Percentiles rank a stretch among this genome's conserved stretches.
Conservation (phyloP, 2,329 filamentous ascomycete genomes). For the Purpureocillium takamizusanense region DNA sequence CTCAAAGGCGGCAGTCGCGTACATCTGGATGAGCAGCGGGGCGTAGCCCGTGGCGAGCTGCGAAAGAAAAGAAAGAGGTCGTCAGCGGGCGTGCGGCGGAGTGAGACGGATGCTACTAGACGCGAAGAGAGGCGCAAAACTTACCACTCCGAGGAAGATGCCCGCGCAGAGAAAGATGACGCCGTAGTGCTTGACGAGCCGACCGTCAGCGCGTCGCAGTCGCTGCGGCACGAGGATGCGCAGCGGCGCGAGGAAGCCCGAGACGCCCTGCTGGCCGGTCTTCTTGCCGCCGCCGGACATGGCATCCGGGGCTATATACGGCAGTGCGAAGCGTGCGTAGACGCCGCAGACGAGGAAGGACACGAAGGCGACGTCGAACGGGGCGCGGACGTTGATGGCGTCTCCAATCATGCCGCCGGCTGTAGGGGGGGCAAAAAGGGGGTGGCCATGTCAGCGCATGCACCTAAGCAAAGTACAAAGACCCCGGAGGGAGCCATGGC, state of each 20-base stretch:
- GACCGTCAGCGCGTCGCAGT: constrained; percentile 41
- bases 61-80: no score
- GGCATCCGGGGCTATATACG: constrained; percentile 39
- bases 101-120: no score
- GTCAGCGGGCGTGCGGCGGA: neutral
- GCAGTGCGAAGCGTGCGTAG: constrained; percentile 32
- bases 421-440: no score
- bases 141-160: constrained; percentile 56
- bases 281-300: constrained; percentile 22
- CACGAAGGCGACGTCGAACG: constrained; percentile 54
- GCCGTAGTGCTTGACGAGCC: constrained; percentile 46
- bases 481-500: no score
- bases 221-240: constrained; percentile 51
- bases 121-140: constrained; percentile 11
- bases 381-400: constrained; percentile 50
- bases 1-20: constrained; percentile 44
- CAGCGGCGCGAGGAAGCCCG: constrained; percentile 54
- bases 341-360: constrained; percentile 39
- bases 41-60: constrained; percentile 60
- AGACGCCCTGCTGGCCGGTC: constrained; percentile 22
- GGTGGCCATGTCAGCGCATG: no score
- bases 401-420: constrained; percentile 58
- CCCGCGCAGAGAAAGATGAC: constrained; percentile 55
- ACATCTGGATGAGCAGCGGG: constrained; percentile 51
- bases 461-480: no score